Base-by-base conservation (phyloP, 2,329 filamentous ascomycete genomes). In the Aspergillus ochraceus region DNA sequence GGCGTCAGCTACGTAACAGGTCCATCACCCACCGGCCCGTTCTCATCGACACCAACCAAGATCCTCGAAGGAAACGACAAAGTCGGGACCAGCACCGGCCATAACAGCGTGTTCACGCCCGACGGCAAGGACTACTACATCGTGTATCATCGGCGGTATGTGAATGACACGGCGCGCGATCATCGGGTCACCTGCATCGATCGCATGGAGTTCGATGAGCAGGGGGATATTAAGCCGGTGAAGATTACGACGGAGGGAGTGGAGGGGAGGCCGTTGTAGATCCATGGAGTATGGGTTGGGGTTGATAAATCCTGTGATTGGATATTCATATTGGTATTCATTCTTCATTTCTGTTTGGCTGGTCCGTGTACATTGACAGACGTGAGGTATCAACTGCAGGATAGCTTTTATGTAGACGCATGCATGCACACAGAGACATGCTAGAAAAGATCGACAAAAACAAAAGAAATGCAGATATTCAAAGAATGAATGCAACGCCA, bases 151-250 rank as follows among this genome's bases (percentile, higher is more conserved):
- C 80, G 80, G 1, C 75, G 78, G 1, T 77, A 76, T 8, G 72
- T 81, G 2, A 76, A 77, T 60, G 78, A 81, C 51, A 76, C 73
- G 1, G 75, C 77, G 56, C 76, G 75, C 36, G 80, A 83, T 60
- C 78, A 83, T 65, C 79, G 81, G 2, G 75, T 79, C 17, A 68
- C 79, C 2, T 79, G 79, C 36, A 81, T 82, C 54, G 81, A 83
- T 65, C 75, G 79, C 17, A 79, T 83, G 74, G 73, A 77, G 61
- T 83, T 83, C 61, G 74, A 79, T 59, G 71, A 72, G 1, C 69
- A 78, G 32, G 79, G 77, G 19, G 78, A 74, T 42, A 81, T 82
- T 46, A 64, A 71, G 49, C 74, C 74, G 0, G 71, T 83, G 4
- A 70, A 67, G 46, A 82, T 83, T 54, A 74, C 71, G 1, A 62